A percentile compares a stretch with the other conserved stretches of the same genome.
These are phyloP conservation scores for Trichoderma harzianum DNA, from an alignment of 2,329 filamentous ascomycete species.

Conservation along the genomic window DNA sequence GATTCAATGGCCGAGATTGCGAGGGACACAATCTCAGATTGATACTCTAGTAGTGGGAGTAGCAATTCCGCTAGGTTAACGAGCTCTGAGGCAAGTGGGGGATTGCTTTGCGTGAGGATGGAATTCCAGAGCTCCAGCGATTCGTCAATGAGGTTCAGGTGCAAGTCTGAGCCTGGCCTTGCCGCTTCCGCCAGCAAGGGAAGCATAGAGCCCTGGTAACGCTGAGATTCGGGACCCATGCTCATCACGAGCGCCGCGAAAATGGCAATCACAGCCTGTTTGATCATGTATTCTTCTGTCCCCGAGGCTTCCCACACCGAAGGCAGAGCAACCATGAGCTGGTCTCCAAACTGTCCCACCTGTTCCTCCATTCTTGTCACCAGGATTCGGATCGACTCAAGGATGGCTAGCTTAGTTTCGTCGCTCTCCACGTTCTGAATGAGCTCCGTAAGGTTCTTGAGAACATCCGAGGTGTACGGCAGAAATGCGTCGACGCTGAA, in stretches of 20 bases:
- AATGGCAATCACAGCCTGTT: slow-evolving; percentile 86
- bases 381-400: slow-evolving; percentile 80
- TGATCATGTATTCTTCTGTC: slow-evolving; percentile 81
- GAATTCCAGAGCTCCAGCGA: slow-evolving; percentile 84
- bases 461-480: slow-evolving; percentile 70
- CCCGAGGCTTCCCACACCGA: slow-evolving; percentile 80
- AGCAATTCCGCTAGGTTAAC: slow-evolving; percentile 59
- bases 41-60: slow-evolving; percentile 64
- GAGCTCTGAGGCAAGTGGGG: slow-evolving; percentile 60
- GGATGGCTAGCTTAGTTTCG: slow-evolving; percentile 85
- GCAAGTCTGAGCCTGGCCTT: slow-evolving; percentile 68
- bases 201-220: slow-evolving; percentile 76
- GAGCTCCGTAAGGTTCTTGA: slow-evolving; percentile 72
- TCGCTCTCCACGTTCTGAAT: slow-evolving; percentile 75
- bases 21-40: slow-evolving; percentile 59
- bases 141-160: slow-evolving; percentile 85
- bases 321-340: slow-evolving; percentile 77
- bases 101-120: slow-evolving; percentile 63
- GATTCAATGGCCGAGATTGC: slow-evolving; percentile 65
- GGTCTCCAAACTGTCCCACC: slow-evolving; percentile 66
- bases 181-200: slow-evolving; percentile 80
- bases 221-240: slow-evolving; percentile 72
- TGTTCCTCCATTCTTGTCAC: slow-evolving; percentile 78
- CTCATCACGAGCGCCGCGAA: slow-evolving; percentile 81
- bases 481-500: slow-evolving; percentile 72